Evolutionary conservation across 306 rosid genomes (phyloP), one percentile per base, ranked within the genome.

Genomic region (Gynostemma pentaphyllum): DNA sequence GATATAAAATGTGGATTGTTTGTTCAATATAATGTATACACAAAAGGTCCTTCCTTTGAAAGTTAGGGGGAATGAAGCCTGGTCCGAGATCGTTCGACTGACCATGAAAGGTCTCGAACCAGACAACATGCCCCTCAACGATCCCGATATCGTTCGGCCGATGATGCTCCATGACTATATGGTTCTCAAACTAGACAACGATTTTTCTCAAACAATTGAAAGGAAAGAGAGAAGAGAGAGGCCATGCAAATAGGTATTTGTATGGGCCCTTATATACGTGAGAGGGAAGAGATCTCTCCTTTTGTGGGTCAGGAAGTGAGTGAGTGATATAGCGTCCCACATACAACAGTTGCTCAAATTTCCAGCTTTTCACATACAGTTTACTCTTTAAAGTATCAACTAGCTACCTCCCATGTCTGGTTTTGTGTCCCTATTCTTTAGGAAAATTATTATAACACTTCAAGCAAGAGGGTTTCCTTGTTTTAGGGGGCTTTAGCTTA

Each of bases 31-130:
- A n/a, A n/a, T n/a, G n/a, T n/a, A n/a, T n/a, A n/a, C n/a, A n/a
- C n/a, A n/a, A n/a, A n/a, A n/a, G n/a, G n/a, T n/a, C n/a, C n/a
- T n/a, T 59, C 61, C 27, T 68, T 29, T n/a, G n/a, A n/a, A 62
- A 72, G 95, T 37, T 87, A 76, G 78, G 95, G 91, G 97, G 97
- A 87, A 91, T 87, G 97, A 91, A 91, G 97, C 96, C 97, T 87
- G 96, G 97, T 87, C 97, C 96, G 95, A 92, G 74, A 86, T 84
- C 90, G 78, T 73, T 80, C 77, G 50, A 68, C 79, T 22, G 41
- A 12, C 21, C 9, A 66, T 44, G 69, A 78, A 76, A 70, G 85
- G 82, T 81, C 78, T 88, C 99, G 96, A 88, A 84, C 94, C 96
- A 86, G 87, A 81, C 95, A 78, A 70, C 94, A 82, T 88, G 86